Conservation (phyloP, 441 rosid species). For the Adansonia madagascariensis region DNA sequence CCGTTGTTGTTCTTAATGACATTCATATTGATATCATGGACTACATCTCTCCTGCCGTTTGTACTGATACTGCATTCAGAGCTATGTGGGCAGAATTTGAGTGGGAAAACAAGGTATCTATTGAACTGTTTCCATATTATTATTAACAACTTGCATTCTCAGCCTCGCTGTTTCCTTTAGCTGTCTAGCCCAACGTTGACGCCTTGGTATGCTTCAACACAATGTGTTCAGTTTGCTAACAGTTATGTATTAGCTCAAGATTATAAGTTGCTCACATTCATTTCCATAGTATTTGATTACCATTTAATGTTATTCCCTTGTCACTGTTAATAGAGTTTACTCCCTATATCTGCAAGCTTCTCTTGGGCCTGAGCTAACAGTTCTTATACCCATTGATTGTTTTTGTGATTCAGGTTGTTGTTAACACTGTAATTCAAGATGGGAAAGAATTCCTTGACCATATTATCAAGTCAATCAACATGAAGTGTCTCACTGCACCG, state of each 20-base stretch:
- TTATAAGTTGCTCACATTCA: not conserved
- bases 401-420: conserved; percentile 71
- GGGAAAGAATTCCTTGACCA: conserved; percentile 87
- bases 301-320: not conserved
- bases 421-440: conserved; percentile 70
- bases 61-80: conserved; percentile 81
- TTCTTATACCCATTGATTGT: not conserved
- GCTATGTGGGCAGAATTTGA: conserved; percentile 98
- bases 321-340: conserved; percentile 1
- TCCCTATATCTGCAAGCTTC: not conserved
- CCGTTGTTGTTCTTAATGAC: conserved; percentile 87
- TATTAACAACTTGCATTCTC: not conserved
- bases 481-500: conserved; percentile 93
- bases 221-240: not conserved
- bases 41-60: conserved; percentile 87
- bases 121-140: not conserved
- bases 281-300: not conserved
- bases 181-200: not conserved
- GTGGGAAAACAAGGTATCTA: conserved; percentile 92
- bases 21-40: conserved; percentile 95
- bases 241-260: not conserved
- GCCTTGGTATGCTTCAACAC: not conserved
- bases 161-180: conserved; percentile 4
- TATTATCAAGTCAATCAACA: conserved; percentile 82
- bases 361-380: not conserved